Conservation (phyloP, 495 filamentous ascomycete species). For the Ramalina peruviana region DNA sequence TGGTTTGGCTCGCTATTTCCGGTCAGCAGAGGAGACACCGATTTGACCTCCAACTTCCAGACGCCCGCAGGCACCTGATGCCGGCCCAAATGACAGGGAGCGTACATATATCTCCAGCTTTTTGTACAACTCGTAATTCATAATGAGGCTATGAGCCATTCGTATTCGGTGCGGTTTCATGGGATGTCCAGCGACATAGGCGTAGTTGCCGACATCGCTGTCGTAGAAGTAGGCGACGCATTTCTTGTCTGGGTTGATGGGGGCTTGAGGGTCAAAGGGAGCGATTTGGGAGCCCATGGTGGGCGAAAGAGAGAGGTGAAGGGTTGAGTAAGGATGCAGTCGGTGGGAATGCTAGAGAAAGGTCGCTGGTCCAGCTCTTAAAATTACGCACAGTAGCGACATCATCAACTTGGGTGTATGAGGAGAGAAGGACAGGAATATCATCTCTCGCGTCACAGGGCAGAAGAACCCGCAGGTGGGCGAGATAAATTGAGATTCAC, state of each 20-base stretch:
- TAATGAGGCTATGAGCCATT: constrained; percentile 90
- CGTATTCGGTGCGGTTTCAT: constrained; percentile 99
- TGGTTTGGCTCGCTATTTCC: constrained; percentile 76
- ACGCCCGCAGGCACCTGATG: not conserved
- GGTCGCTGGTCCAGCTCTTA: too few species aligned
- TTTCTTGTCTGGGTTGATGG: constrained; percentile 35
- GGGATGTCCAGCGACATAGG: constrained; percentile 93
- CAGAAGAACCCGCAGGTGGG: too few species aligned
- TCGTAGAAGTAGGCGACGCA: constrained; percentile 96
- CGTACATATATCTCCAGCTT: constrained; percentile 98
- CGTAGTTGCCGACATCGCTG: constrained; percentile 92
- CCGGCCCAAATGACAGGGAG: constrained; percentile 7
- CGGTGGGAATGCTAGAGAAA: too few species aligned
- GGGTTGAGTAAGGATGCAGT: too few species aligned
- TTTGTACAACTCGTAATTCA: constrained; percentile 98
- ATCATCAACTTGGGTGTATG: too few species aligned
- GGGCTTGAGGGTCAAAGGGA: not conserved
- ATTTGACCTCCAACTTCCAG: not conserved
- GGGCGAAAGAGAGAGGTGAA: too few species aligned
- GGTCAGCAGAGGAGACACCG: constrained; percentile 14
- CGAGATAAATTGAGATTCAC: too few species aligned
- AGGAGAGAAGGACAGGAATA: too few species aligned
- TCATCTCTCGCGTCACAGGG: too few species aligned
- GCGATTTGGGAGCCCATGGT: constrained; percentile 2
- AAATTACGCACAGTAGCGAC: too few species aligned